A percentile compares a stretch with the other conserved stretches of the same genome.
Evolutionary conservation across 2,329 filamentous ascomycete species (phyloP).

Genomic region (Fusarium drepaniforme): DNA sequence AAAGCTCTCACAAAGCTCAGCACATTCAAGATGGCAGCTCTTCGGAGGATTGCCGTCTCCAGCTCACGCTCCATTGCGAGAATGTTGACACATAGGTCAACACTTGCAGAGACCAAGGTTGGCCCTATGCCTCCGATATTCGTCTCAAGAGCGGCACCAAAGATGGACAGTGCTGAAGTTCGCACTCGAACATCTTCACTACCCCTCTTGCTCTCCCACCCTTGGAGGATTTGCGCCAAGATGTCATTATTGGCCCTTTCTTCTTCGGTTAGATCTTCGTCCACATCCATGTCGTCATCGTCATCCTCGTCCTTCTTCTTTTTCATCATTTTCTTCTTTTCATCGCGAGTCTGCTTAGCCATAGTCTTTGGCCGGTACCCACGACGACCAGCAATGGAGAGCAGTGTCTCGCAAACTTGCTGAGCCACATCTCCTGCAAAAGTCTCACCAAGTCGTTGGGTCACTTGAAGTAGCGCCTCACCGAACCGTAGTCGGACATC

Average conservation of each 20-base stretch:
- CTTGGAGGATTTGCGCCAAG: slow-evolving; percentile 70
- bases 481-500: slow-evolving; percentile 77
- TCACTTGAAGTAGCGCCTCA: slow-evolving; percentile 73
- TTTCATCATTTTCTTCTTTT: slow-evolving; percentile 61
- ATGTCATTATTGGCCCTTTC: slow-evolving; percentile 62
- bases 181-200: slow-evolving; percentile 78
- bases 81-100: slow-evolving; percentile 74
- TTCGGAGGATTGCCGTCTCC: slow-evolving; percentile 73
- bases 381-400: slow-evolving; percentile 74
- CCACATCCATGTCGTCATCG: slow-evolving; percentile 58
- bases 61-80: slow-evolving; percentile 71
- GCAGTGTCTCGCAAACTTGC: slow-evolving; percentile 67
- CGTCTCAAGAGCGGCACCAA: slow-evolving; percentile 70
- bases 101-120: slow-evolving; percentile 63
- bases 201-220: slow-evolving; percentile 75
- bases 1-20: slow-evolving; percentile 72
- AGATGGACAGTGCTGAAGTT: slow-evolving; percentile 75
- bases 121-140: slow-evolving; percentile 69
- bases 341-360: slow-evolving; percentile 64
- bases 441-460: slow-evolving; percentile 69
- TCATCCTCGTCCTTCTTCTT: slow-evolving; percentile 62
- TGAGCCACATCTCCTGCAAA: slow-evolving; percentile 67
- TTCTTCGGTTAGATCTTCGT: slow-evolving; percentile 59
- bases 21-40: slow-evolving; percentile 74
- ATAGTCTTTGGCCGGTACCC: slow-evolving; percentile 71